phyloP scores from a whole-genome alignment of 1,284 basidiomycete genomes.

The Flammula alnicola region DNA sequence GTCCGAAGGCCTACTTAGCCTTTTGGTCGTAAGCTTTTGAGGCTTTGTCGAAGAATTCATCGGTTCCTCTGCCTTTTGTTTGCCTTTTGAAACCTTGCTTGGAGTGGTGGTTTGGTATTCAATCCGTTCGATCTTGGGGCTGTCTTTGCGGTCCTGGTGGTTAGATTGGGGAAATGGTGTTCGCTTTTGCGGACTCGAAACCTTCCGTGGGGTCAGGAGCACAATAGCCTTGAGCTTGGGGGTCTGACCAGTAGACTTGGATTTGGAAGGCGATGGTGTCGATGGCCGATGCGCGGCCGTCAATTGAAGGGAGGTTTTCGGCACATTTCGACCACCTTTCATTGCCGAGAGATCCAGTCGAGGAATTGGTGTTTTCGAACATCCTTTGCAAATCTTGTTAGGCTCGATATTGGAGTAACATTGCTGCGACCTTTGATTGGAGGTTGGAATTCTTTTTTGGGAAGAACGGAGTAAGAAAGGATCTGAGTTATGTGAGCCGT shows the following conservation, averaged over 20 bases:
- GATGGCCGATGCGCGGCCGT: background rate
- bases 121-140: no score
- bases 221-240: conserved; percentile 20
- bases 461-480: background rate
- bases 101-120: background rate
- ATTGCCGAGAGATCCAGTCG: conserved; percentile 1
- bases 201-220: conserved; percentile 21
- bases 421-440: background rate
- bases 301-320: background rate
- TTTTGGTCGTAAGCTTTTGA: background rate
- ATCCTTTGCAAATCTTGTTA: background rate
- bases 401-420: background rate
- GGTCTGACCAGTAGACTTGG: background rate
- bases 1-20: background rate
- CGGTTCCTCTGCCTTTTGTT: conserved; percentile 12
- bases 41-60: background rate
- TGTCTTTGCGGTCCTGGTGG: no score
- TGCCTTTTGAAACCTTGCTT: conserved; percentile 11
- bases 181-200: background rate
- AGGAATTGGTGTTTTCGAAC: background rate
- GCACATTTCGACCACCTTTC: background rate
- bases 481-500: conserved; percentile 1
- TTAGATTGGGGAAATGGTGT: background rate
- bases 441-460: background rate
- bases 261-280: background rate